Percentiles rank a stretch among this genome's conserved stretches.
Conservation (phyloP, 768 basidiomycete genomes). For the Suillus bovinus region DNA sequence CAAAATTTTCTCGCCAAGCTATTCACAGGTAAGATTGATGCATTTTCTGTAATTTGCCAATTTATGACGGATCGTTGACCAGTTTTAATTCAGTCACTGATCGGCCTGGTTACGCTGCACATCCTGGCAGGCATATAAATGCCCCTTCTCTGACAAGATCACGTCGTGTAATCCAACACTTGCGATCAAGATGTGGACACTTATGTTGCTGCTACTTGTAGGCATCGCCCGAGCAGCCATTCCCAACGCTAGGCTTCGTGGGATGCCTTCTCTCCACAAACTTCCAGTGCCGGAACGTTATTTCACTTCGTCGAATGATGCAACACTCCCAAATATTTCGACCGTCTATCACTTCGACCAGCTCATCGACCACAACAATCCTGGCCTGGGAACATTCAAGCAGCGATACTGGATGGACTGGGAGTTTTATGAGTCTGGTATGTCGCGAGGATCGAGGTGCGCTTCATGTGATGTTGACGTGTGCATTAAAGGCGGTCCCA, state of each 20-base stretch:
- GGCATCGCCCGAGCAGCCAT: not conserved
- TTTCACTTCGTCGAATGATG: not conserved
- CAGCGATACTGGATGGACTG: constrained; percentile 3
- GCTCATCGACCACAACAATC: not conserved
- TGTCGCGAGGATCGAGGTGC: not conserved
- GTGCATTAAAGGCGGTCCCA: not conserved
- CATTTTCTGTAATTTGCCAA: not conserved
- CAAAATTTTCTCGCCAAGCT: not conserved
- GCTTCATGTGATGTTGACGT: not conserved
- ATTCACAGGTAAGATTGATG: not conserved
- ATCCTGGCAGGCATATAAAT: not conserved
- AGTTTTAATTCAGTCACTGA: not conserved
- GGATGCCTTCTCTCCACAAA: not conserved
- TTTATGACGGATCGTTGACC: not conserved
- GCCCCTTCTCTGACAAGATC: not conserved
- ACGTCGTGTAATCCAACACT: not conserved
- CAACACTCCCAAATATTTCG: not conserved
- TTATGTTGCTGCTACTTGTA: not conserved
- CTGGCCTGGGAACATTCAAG: not conserved
- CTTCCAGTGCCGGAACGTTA: not conserved
- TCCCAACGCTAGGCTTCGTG: not conserved
- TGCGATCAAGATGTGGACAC: not conserved
- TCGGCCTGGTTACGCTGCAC: not conserved
- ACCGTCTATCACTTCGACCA: not conserved
- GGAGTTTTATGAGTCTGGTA: constrained; percentile 1